These are phyloP conservation scores for Phoma herbarum DNA, from an alignment of 2,329 filamentous ascomycete species.

Conservation along the genomic window DNA sequence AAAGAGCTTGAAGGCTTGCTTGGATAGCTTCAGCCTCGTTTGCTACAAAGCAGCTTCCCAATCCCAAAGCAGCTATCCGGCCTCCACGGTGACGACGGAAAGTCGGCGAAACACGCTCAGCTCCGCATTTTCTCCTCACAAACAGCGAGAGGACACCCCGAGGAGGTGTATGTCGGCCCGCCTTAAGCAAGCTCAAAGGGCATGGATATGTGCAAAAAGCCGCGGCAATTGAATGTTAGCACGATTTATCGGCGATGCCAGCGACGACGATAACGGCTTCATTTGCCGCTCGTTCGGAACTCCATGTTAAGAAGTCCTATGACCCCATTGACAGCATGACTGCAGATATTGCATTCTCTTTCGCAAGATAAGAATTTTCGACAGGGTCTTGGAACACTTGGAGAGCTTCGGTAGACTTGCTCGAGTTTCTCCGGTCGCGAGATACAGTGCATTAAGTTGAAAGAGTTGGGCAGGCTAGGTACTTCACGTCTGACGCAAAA, in stretches of 20 bases:
- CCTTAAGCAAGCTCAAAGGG: constrained; percentile 7
- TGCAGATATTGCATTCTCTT: constrained; percentile 1
- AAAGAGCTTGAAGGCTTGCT: constrained; percentile 17
- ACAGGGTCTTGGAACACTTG: constrained; percentile 5
- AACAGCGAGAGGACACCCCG: constrained; percentile 6
- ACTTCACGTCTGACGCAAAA: constrained; percentile 6
- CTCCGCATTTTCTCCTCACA: constrained; percentile 20
- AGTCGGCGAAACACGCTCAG: constrained; percentile 8
- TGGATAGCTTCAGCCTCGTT: constrained; percentile 10
- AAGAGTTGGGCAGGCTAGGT: constrained; percentile 9
- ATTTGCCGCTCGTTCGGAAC: constrained; percentile 11
- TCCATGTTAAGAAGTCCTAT: not conserved
- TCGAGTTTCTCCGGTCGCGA: constrained; percentile 15
- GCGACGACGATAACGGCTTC: not conserved
- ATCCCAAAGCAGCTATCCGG: constrained; percentile 5
- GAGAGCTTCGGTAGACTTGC: not conserved
- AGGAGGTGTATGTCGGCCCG: constrained; percentile 17
- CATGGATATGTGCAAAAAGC: constrained; percentile 10
- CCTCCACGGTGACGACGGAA: constrained; percentile 5
- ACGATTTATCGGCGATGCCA: constrained; percentile 13
- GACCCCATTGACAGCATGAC: not conserved
- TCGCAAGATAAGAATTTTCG: constrained; percentile 10
- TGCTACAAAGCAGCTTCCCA: constrained; percentile 2
- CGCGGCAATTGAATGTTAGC: constrained; percentile 18
- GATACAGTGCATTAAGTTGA: constrained; percentile 8